phyloP scores from a whole-genome alignment of 2,329 filamentous ascomycete species.

The Aureobasidium sp. region DNA sequence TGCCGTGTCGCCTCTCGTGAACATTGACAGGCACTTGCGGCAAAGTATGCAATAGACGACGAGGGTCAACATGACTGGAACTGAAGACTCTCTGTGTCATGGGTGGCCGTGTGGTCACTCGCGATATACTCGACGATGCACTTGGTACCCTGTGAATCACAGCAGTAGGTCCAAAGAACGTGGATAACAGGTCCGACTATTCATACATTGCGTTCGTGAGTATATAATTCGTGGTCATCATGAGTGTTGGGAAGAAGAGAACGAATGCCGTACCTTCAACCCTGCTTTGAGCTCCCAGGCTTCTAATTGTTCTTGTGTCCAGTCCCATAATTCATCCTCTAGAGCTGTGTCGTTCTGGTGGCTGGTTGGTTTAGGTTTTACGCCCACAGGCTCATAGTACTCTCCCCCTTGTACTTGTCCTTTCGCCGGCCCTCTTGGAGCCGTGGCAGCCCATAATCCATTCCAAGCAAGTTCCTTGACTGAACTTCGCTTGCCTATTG shows the following conservation, averaged over 20 bases:
- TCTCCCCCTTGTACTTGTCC: slow-evolving; percentile 21
- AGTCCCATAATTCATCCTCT: slow-evolving; percentile 24
- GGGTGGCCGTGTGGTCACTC: not conserved
- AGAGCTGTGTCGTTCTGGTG: slow-evolving; percentile 18
- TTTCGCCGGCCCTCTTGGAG: slow-evolving; percentile 14
- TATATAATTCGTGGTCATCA: not conserved
- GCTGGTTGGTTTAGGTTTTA: slow-evolving; percentile 13
- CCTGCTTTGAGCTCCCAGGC: slow-evolving; percentile 9
- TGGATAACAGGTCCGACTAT: not conserved
- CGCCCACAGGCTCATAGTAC: slow-evolving; percentile 25
- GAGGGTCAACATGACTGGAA: not conserved
- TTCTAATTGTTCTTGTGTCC: slow-evolving; percentile 25
- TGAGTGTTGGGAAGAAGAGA: not conserved
- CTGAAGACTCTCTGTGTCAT: not conserved
- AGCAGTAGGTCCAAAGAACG: not conserved
- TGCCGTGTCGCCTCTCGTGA: not conserved
- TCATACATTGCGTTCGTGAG: not conserved
- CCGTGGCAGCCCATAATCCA: slow-evolving; percentile 23
- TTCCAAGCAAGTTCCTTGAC: slow-evolving; percentile 22
- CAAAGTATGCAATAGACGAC: not conserved
- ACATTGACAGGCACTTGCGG: not conserved
- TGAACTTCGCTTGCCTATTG: slow-evolving; percentile 10
- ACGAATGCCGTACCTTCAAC: not conserved
- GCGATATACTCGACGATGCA: not conserved
- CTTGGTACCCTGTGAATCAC: not conserved